These are phyloP conservation scores for Tripterygium wilfordii DNA, from an alignment of 177 flowering plant species.

Conservation along the genomic window DNA sequence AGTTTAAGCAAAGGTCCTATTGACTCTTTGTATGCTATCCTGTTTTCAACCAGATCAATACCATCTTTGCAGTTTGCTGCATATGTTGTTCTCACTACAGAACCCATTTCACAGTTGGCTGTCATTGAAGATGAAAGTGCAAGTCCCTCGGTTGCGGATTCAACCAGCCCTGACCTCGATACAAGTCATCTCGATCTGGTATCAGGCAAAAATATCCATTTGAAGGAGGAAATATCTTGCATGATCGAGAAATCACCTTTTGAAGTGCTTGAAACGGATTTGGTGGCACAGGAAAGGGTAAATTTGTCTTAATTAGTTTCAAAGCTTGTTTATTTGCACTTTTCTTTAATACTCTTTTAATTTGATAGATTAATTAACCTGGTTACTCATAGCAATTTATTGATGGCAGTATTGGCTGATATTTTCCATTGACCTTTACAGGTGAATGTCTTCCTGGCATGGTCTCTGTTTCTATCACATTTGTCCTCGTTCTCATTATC, in stretches of 20 bases:
- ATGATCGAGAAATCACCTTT: constrained; percentile 53
- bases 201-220: constrained; percentile 33
- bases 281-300: constrained; percentile 58
- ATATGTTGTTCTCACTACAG: constrained; percentile 62
- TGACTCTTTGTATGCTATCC: constrained; percentile 76
- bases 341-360: background rate
- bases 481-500: constrained; percentile 63
- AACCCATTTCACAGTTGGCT: constrained; percentile 53
- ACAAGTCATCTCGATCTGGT: constrained; percentile 26
- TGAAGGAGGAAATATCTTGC: constrained; percentile 69
- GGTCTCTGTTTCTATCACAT: constrained; percentile 81
- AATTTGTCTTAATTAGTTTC: constrained; percentile 6
- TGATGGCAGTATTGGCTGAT: background rate
- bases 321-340: background rate
- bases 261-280: constrained; percentile 56
- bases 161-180: constrained; percentile 22
- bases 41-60: constrained; percentile 66
- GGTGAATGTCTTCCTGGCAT: constrained; percentile 72
- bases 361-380: background rate
- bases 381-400: background rate
- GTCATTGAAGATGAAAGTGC: constrained; percentile 30
- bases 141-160: constrained; percentile 14
- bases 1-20: constrained; percentile 77
- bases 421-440: constrained; percentile 22
- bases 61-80: constrained; percentile 73